These are phyloP conservation scores for Chytriomyces sp. DNA, from an alignment of 192 early-diverging fungal species.

Conservation along the genomic window DNA sequence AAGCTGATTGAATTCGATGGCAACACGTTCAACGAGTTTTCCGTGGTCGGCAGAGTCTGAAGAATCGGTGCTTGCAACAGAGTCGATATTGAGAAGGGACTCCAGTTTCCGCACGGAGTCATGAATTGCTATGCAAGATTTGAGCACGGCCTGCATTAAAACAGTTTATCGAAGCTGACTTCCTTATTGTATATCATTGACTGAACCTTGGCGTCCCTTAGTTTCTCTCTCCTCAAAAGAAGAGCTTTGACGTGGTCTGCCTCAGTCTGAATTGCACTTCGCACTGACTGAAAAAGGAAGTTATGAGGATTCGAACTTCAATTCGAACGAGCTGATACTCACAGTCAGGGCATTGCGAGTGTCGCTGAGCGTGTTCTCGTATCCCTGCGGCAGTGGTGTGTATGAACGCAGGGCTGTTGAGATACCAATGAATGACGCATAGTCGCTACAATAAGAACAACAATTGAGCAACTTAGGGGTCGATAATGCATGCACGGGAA, in stretches of 20 bases:
- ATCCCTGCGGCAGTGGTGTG: slow-evolving; percentile 60
- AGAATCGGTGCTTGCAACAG: neutral
- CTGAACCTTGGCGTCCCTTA: slow-evolving; percentile 73
- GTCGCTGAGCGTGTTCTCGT: slow-evolving; percentile 61
- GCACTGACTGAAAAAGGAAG: slow-evolving; percentile 51
- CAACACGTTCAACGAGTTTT: slow-evolving; percentile 81
- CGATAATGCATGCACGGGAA: no score
- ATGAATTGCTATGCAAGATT: slow-evolving; percentile 75
- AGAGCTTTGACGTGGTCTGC: slow-evolving; percentile 63
- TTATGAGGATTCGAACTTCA: neutral
- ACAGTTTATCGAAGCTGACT: neutral
- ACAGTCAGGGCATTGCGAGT: slow-evolving; percentile 63
- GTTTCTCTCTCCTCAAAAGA: slow-evolving; percentile 61
- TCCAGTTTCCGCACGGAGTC: slow-evolving; percentile 82
- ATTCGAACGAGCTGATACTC: slow-evolving; percentile 46
- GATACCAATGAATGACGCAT: slow-evolving; percentile 80
- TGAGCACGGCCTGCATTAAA: slow-evolving; percentile 55
- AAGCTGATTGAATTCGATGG: slow-evolving; percentile 85
- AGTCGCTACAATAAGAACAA: slow-evolving; percentile 49
- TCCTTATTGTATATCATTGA: neutral
- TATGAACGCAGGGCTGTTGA: slow-evolving; percentile 69
- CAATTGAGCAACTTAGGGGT: no score
- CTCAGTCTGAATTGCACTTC: slow-evolving; percentile 54
- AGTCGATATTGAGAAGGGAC: slow-evolving; percentile 63
- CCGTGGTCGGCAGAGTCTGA: slow-evolving; percentile 38